Conservation (phyloP, 2,329 filamentous ascomycete species). For the Thielaviopsis cerberus region DNA sequence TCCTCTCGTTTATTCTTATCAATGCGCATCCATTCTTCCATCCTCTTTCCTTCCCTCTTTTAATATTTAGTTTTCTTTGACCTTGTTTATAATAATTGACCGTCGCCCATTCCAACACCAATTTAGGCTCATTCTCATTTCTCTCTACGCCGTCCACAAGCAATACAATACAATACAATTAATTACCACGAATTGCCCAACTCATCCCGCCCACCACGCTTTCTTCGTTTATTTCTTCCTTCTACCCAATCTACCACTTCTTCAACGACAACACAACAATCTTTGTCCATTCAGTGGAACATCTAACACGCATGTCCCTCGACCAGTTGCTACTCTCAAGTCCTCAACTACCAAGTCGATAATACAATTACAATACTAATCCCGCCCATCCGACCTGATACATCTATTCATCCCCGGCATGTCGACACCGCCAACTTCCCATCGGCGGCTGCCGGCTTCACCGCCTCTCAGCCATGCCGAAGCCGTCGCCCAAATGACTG, state of each 20-base stretch:
- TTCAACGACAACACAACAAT: neutral
- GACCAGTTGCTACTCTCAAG: neutral
- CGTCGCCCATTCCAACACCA: neutral
- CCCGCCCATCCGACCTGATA: too few relatives aligned
- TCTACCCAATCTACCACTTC: neutral
- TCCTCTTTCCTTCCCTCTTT: neutral
- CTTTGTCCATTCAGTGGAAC: neutral
- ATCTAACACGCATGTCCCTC: neutral
- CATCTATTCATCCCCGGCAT: neutral
- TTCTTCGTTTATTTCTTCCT: neutral
- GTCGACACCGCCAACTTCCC: constrained; percentile 2
- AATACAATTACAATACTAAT: too few relatives aligned
- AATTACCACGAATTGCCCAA: neutral
- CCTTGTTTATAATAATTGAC: neutral
- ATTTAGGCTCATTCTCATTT: neutral
- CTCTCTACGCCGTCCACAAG: neutral
- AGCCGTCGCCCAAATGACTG: constrained; percentile 1
- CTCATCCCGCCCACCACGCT: too few relatives aligned
- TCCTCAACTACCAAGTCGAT: neutral
- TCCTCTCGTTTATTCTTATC: neutral
- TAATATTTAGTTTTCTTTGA: neutral
- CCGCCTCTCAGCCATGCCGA: constrained; percentile 3
- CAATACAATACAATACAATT: neutral
- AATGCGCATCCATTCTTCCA: neutral
- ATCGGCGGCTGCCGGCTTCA: constrained; percentile 1